phyloP scores from a whole-genome alignment of 257 asterid genomes.

The Solanum chaucha region DNA sequence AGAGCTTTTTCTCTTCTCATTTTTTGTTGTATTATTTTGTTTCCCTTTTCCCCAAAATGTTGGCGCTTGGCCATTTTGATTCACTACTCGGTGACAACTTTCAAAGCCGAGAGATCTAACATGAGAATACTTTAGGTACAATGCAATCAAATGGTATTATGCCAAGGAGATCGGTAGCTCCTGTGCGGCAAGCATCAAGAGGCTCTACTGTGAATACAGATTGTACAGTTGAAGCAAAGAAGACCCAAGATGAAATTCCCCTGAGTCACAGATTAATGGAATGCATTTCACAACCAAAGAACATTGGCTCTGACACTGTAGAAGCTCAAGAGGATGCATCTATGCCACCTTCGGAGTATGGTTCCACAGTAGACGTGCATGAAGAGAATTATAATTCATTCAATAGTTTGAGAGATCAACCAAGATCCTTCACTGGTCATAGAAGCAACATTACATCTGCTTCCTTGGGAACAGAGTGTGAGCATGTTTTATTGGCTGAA shows the following conservation, averaged over 20 bases:
- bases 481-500: slow-evolving; percentile 24
- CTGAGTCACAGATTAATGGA: slow-evolving; percentile 19
- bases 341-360: slow-evolving; percentile 53
- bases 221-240: slow-evolving; percentile 17
- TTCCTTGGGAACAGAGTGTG: slow-evolving; percentile 22
- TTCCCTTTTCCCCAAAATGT: not conserved
- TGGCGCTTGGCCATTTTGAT: not conserved
- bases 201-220: slow-evolving; percentile 27
- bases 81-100: not conserved
- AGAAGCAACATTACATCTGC: slow-evolving; percentile 29
- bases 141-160: slow-evolving; percentile 42
- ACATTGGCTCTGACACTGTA: slow-evolving; percentile 15
- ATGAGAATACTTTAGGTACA: slow-evolving; percentile 29
- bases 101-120: not conserved
- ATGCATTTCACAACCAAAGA: slow-evolving; percentile 22
- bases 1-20: not conserved
- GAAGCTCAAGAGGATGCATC: slow-evolving; percentile 48
- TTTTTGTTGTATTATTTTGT: not conserved
- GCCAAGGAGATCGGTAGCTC: slow-evolving; percentile 52
- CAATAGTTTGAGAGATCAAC: slow-evolving; percentile 31
- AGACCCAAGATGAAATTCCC: slow-evolving; percentile 25
- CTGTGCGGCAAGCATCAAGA: slow-evolving; percentile 43
- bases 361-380: slow-evolving; percentile 30
- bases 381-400: slow-evolving; percentile 30
- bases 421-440: slow-evolving; percentile 19